A percentile compares a stretch with the other conserved stretches of the same genome.
These are phyloP conservation scores for Mycena albidolilacea DNA, from an alignment of 768 basidiomycete genomes.

Conservation along the genomic window DNA sequence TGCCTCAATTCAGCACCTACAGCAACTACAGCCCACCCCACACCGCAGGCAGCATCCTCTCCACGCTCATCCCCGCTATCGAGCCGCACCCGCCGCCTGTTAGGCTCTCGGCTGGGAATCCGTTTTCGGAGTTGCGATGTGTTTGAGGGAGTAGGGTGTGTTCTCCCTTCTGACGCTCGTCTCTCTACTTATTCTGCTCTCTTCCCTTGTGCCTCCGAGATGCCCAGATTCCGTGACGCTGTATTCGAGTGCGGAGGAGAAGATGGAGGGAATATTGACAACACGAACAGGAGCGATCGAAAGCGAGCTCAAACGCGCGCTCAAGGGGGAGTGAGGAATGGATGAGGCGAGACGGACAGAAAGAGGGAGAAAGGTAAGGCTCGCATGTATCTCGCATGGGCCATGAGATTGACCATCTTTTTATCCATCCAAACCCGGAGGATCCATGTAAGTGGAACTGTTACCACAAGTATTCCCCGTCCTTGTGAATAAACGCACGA, in stretches of 20 bases:
- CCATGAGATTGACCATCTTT: too few relatives aligned
- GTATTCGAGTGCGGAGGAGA: too few relatives aligned
- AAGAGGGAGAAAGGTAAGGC: too few relatives aligned
- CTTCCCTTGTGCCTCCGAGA: too few relatives aligned
- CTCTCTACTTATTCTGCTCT: neutral
- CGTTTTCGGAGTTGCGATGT: constrained; percentile 25
- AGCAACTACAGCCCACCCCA: constrained; percentile 54
- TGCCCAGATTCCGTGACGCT: too few relatives aligned
- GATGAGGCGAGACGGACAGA: too few relatives aligned
- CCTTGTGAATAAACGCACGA: too few relatives aligned
- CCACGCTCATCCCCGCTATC: constrained; percentile 61
- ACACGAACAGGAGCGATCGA: constrained; percentile 21
- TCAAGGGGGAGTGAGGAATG: too few relatives aligned
- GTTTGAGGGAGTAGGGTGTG: constrained; percentile 27
- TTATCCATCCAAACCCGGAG: too few relatives aligned
- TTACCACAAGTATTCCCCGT: too few relatives aligned
- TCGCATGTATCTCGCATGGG: too few relatives aligned
- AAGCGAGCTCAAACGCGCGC: neutral
- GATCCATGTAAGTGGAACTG: too few relatives aligned
- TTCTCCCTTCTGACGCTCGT: neutral
- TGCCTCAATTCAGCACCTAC: neutral
- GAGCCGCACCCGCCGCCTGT: constrained; percentile 58
- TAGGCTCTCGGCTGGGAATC: constrained; percentile 43
- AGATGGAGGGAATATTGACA: neutral
- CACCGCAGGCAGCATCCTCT: constrained; percentile 70